Percentiles rank a stretch among this genome's conserved stretches.
Conservation (phyloP, 176 grass and related monocot species). For the Carex myosuroides region DNA sequence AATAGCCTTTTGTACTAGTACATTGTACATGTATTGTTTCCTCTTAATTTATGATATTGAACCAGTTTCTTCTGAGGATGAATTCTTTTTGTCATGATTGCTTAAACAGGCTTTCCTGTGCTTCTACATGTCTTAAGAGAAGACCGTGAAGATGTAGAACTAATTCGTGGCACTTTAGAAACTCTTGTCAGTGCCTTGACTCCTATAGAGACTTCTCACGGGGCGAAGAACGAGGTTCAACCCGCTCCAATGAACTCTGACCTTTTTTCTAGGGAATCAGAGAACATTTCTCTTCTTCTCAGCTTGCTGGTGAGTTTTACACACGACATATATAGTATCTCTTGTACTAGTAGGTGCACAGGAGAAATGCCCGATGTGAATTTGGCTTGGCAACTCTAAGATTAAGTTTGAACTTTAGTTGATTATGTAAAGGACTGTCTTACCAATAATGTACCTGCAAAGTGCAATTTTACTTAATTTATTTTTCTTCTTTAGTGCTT, state of each 20-base stretch:
- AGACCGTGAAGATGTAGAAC: slow-evolving; percentile 89
- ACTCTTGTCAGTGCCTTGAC: slow-evolving; percentile 70
- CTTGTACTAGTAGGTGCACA: not conserved
- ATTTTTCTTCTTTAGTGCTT: not conserved
- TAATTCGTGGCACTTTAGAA: slow-evolving; percentile 80
- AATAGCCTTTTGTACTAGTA: not conserved
- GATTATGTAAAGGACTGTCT: not conserved
- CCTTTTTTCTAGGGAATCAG: slow-evolving; percentile 80
- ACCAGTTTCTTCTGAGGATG: not conserved
- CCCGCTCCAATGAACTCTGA: slow-evolving; percentile 85
- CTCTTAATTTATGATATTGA: not conserved
- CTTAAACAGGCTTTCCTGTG: slow-evolving; percentile 58
- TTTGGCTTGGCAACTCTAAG: not conserved
- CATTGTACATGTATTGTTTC: not conserved
- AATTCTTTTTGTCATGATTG: not conserved
- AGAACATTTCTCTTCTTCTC: slow-evolving; percentile 89
- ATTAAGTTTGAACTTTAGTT: not conserved
- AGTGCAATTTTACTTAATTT: not conserved
- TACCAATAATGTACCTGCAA: not conserved
- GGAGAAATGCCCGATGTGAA: not conserved
- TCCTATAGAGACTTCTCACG: slow-evolving; percentile 64
- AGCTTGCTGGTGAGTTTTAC: slow-evolving; percentile 65
- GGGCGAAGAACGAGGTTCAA: slow-evolving; percentile 71
- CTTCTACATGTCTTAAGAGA: slow-evolving; percentile 85
- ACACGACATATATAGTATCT: not conserved